These are phyloP conservation scores for Candida vaughaniae DNA, from an alignment of 805 yeast species.

Conservation along the genomic window DNA sequence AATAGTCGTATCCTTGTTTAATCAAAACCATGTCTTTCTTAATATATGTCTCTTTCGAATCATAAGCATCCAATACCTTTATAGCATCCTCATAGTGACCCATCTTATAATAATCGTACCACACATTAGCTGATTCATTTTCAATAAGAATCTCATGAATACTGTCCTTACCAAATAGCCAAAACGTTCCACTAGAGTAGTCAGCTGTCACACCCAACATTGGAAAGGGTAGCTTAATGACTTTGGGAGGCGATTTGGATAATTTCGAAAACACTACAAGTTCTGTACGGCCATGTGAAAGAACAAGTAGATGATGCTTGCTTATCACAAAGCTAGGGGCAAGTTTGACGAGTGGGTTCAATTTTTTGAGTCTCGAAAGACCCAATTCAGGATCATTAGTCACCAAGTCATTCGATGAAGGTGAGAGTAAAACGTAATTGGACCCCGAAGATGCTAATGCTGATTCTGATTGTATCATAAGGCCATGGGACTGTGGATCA, in stretches of 20 bases:
- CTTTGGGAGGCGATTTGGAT: conserved; percentile 16
- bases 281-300: conserved; percentile 15
- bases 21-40: conserved; percentile 31
- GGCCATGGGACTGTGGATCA: conserved; percentile 10
- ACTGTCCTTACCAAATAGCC: conserved; percentile 64
- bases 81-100: conserved; percentile 68
- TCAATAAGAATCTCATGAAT: conserved; percentile 72
- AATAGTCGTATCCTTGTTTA: conserved; percentile 38
- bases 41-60: conserved; percentile 11
- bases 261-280: conserved; percentile 31
- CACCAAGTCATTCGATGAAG: conserved; percentile 16
- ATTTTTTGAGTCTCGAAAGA: conserved; percentile 17
- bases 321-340: conserved; percentile 21
- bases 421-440: conserved; percentile 15
- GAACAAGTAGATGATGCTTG: conserved; percentile 28
- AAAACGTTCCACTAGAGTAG: conserved; percentile 51
- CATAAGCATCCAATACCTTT: conserved; percentile 20
- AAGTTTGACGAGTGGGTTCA: conserved; percentile 5
- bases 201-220: conserved; percentile 33
- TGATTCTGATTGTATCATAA: background rate
- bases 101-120: conserved; percentile 51
- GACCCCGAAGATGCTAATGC: conserved; percentile 13
- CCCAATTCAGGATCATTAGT: conserved; percentile 33
- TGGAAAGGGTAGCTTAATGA: conserved; percentile 10
- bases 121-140: conserved; percentile 70